phyloP scores from a whole-genome alignment of 208 protist species.

The Herpetomonas tarakana region DNA sequence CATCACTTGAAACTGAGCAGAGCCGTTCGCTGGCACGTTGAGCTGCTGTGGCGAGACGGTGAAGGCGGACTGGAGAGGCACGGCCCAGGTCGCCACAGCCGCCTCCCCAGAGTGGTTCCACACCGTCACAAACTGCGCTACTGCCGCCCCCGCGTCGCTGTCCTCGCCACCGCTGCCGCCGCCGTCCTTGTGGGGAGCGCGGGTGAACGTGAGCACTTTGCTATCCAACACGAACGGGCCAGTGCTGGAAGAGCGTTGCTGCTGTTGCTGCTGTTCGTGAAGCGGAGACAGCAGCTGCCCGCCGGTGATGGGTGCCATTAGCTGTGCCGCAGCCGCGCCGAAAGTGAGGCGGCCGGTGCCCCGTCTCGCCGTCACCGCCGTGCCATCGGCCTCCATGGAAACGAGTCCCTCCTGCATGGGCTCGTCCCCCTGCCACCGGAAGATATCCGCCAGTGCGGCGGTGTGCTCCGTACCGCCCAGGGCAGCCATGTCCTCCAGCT shows the following conservation, averaged over 20 bases:
- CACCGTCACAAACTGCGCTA: constrained; percentile 46
- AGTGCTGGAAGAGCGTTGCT: no score
- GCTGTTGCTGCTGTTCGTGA: no score
- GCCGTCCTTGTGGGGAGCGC: no score
- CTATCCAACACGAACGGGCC: constrained; percentile 39
- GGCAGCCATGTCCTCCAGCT: constrained; percentile 58
- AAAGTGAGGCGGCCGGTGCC: neutral
- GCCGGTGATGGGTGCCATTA: neutral
- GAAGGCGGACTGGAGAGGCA: constrained; percentile 55
- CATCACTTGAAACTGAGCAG: constrained; percentile 27
- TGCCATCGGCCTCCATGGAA: neutral
- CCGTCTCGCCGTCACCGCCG: neutral
- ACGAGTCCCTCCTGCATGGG: no score
- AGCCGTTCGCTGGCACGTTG: constrained; percentile 46
- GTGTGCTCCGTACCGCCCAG: no score
- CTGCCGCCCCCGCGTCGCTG: neutral
- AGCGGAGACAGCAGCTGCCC: neutral
- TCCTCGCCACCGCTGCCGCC: constrained; percentile 2
- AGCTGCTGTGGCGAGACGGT: constrained; percentile 46
- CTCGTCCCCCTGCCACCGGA: neutral
- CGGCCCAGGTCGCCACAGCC: constrained; percentile 67
- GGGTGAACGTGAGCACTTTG: constrained; percentile 32
- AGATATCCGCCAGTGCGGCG: constrained; percentile 7
- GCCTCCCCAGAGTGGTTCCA: constrained; percentile 52
- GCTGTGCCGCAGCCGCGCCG: neutral